Evolutionary conservation across 1,284 basidiomycete species (phyloP).

Genomic region (Cutaneotrichosporon sp.): DNA sequence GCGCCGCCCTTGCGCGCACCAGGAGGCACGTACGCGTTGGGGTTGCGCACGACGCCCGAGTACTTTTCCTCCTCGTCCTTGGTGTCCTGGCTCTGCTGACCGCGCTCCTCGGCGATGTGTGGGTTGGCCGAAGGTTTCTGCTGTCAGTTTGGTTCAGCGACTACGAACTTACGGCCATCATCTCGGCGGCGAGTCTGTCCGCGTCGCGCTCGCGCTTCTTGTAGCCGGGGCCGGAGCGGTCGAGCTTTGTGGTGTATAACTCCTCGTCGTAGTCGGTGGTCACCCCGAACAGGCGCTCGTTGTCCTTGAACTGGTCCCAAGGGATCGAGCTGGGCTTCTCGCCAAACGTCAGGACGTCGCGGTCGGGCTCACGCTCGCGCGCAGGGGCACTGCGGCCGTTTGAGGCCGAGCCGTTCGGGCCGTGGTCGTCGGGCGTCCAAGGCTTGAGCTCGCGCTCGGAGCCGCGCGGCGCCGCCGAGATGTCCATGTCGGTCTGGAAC

Average conservation of each 20-base stretch:
- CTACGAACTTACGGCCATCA: constrained; percentile 66
- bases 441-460: constrained; percentile 77
- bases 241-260: constrained; percentile 91
- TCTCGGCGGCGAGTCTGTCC: constrained; percentile 86
- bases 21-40: constrained; percentile 90
- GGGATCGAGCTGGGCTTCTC: constrained; percentile 35
- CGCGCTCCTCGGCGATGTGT: constrained; percentile 90
- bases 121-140: constrained; percentile 71
- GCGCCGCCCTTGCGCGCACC: constrained; percentile 63
- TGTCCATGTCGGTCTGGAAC: constrained; percentile 88
- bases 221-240: constrained; percentile 79
- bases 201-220: constrained; percentile 81
- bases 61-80: constrained; percentile 97
- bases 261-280: constrained; percentile 92
- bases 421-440: constrained; percentile 62
- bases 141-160: too few species aligned
- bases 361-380: constrained; percentile 5
- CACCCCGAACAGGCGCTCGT: constrained; percentile 90
- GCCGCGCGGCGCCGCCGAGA: constrained; percentile 59
- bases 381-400: constrained; percentile 4
- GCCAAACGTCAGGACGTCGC: constrained; percentile 49
- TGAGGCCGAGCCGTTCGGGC: constrained; percentile 27
- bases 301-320: constrained; percentile 97
- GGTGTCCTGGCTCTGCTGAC: constrained; percentile 63
- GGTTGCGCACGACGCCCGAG: constrained; percentile 83